Evolutionary conservation across 106 monocot species (phyloP), one percentile per base, ranked within the genome.

Genomic region (Apostasia shenzhenica): DNA sequence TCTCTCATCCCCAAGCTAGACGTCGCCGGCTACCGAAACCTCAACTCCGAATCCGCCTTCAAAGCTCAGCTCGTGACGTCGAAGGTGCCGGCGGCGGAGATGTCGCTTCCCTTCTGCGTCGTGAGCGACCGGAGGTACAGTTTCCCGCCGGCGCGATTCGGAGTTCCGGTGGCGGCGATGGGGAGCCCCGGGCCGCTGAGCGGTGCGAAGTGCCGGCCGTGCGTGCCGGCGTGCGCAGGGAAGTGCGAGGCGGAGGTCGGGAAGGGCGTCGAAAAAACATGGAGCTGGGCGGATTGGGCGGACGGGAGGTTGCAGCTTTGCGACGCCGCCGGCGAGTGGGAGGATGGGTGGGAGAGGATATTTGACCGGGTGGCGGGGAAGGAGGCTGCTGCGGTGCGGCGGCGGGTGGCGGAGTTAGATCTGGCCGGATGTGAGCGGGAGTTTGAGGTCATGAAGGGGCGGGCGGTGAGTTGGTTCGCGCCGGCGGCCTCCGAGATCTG

Each of bases 191-290:
- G 92, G 0, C 89, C 86, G 70, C 77, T 97, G 49, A 97, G 86
- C 67, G 97, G 97, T 0, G 87, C 83, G 55, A 97, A 97, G 81
- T 97, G 97, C 67, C 73, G 97, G 62, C 97, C 92, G 41, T 92
- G 97, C 78, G 41, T 7, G 26, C 42, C 83, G 44, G 71, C 55
- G 44, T 97, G 97, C 70, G 57, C 0, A 12, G 91, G 80, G 13
- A n/a, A 43, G 13, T 91, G 94, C 66, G 75, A 54, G 4, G 73
- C 10, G 48, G 55, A 59, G 4, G 52, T 67, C 2, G 72, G 48
- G 46, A 7, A 1, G 2, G 5, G 26, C 0, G 11, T 81, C 66
- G 62, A 74, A 8, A 2, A 50, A 3, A 59, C 42, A 6, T 88
- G 85, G 85, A 76, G 91, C 73, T 88, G 91, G 94, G 82, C 82